These are phyloP conservation scores for Dryadomyces quercus-mongolicae DNA, from an alignment of 2,329 filamentous ascomycete species.

Conservation along the genomic window DNA sequence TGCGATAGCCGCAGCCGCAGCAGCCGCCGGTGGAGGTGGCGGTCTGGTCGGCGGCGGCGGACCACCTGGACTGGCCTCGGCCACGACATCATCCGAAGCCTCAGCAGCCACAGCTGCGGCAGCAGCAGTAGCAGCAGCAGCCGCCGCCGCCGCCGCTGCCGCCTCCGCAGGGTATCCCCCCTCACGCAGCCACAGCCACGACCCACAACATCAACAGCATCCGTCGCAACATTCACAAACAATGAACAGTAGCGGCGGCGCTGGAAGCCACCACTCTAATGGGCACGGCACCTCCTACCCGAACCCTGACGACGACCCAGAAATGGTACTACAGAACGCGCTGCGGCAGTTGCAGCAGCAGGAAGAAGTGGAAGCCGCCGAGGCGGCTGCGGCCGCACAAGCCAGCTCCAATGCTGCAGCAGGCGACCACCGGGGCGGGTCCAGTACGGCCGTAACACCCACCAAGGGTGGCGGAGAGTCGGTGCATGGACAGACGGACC, in stretches of 20 bases:
- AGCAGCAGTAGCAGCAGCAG: conserved; percentile 15
- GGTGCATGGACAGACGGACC: conserved; percentile 22
- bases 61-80: background rate
- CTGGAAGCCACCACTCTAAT: conserved; percentile 4
- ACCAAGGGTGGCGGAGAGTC: conserved; percentile 3
- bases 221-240: conserved; percentile 3
- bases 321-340: conserved; percentile 46
- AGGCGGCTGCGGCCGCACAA: conserved; percentile 33
- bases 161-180: background rate
- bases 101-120: conserved; percentile 9
- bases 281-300: conserved; percentile 17
- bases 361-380: conserved; percentile 45
- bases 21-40: conserved; percentile 6
- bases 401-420: conserved; percentile 7
- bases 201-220: conserved; percentile 11
- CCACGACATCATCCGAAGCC: conserved; percentile 2
- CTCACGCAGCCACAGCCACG: conserved; percentile 15
- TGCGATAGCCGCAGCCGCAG: conserved; percentile 1
- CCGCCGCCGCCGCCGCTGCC: conserved; percentile 5
- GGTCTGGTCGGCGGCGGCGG: background rate
- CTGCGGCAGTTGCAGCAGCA: conserved; percentile 46
- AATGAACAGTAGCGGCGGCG: conserved; percentile 9
- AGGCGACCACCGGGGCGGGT: conserved; percentile 3
- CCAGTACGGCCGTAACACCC: background rate
- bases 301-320: conserved; percentile 38